A percentile compares a stretch with the other conserved stretches of the same genome.
Conservation (phyloP, 768 basidiomycete species). For the Macrolepiota albuminosa region DNA sequence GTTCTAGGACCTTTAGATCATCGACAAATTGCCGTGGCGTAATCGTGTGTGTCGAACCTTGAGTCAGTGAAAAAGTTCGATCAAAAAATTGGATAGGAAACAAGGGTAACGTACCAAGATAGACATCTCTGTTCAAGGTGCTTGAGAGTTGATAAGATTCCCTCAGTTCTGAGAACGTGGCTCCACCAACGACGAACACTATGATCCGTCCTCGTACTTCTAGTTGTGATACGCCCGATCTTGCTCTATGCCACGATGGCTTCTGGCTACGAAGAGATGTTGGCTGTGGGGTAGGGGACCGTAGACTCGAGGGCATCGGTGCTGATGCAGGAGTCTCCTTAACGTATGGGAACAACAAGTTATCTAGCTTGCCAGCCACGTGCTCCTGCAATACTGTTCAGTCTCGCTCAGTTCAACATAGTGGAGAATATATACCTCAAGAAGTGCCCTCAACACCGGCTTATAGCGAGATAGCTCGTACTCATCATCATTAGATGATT, state of each 20-base stretch:
- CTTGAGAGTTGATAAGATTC: conserved; percentile 79
- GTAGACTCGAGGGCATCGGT: conserved; percentile 40
- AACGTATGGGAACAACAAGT: conserved; percentile 82
- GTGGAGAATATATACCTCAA: conserved; percentile 56
- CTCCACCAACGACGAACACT: conserved; percentile 90
- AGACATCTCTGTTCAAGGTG: conserved; percentile 79
- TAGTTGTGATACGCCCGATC: conserved; percentile 38
- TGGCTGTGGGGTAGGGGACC: conserved; percentile 49
- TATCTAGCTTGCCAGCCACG: conserved; percentile 69
- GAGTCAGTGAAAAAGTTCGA: not conserved
- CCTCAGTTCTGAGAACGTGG: conserved; percentile 94
- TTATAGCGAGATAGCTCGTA: conserved; percentile 96
- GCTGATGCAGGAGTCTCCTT: conserved; percentile 66
- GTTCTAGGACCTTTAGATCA: conserved; percentile 82
- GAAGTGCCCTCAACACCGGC: conserved; percentile 71
- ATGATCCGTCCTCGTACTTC: conserved; percentile 74
- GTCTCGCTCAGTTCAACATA: not conserved
- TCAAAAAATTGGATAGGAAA: not conserved
- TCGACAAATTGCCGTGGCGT: conserved; percentile 84
- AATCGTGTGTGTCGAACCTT: conserved; percentile 86
- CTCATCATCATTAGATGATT: conserved; percentile 75
- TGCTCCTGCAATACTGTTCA: conserved; percentile 60
- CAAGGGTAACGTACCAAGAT: conserved; percentile 61
- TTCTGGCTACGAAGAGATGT: conserved; percentile 86
- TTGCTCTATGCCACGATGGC: conserved; percentile 84